Base-by-base conservation (phyloP, 768 basidiomycete species). In the Lactarius vividus region DNA sequence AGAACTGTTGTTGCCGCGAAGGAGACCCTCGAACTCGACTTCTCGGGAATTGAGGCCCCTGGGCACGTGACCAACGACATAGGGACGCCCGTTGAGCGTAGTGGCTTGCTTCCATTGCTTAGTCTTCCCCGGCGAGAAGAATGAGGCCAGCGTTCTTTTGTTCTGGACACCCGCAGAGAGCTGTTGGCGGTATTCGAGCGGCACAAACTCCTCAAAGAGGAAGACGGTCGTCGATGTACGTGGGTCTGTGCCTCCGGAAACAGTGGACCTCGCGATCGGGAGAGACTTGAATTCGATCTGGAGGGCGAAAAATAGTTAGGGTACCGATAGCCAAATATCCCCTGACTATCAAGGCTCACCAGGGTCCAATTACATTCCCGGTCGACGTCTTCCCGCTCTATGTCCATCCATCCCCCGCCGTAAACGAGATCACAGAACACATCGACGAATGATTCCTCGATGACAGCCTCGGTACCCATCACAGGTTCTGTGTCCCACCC, bases 161-260 rank as follows among this genome's bases (percentile, higher is more conserved):
- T 78, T 79, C 0, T 81, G 78, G 3, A 83, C 80, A 18, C 82
- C 79, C 7, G 85, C 76, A 5, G 77, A 85, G 7, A 96, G 82
- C 70, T 92, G 88, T 54, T 91, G 86, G 4, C 91, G 82, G 72
- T 94, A 94, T 73, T 94, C 95, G 44, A 85, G 78, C 0, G 96
- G 96, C 3, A 99, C 94, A 62, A 93, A 91, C 75, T 98, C 97
- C 76, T 99, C 95, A 69, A 94, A 96, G 7, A 98, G 78, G 60
- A 97, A 83, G 57, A 93, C 84, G 0, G 87, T 83, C 0, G 85
- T 81, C 0, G 86, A 79, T 1, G 84, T 88, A n/a, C 94, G 83
- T 0, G 92, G 92, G 73, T 95, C 92, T 2, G 71, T 67, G 5
- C 73, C 73, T 1, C 76, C 76, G 1, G 76, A 71, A 11, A 66